Evolutionary conservation across 2,329 filamentous ascomycete genomes (phyloP).

Genomic region (Tolypocladium tropicale): DNA sequence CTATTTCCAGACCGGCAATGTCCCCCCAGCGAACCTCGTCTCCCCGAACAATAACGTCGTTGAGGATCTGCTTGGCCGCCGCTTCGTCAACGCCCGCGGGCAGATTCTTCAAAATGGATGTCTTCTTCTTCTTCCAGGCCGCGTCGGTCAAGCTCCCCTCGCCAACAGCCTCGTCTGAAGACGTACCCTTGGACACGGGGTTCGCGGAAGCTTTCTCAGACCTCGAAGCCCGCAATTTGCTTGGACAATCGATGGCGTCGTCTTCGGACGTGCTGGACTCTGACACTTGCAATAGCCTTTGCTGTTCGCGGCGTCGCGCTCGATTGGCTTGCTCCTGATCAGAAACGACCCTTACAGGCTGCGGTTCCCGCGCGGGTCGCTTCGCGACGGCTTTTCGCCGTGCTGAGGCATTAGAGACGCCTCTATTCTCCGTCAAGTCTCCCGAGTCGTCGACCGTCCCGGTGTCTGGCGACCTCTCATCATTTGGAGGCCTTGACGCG

Average conservation of each 20-base stretch:
- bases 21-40: constrained; percentile 94
- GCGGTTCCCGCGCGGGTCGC: not conserved
- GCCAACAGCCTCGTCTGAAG: constrained; percentile 32
- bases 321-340: constrained; percentile 7
- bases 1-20: constrained; percentile 79
- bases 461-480: constrained; percentile 1
- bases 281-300: constrained; percentile 9
- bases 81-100: constrained; percentile 72
- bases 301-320: constrained; percentile 11
- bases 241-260: constrained; percentile 9
- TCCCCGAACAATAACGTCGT: constrained; percentile 89
- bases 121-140: constrained; percentile 52
- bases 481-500: not conserved
- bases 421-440: constrained; percentile 10
- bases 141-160: constrained; percentile 27
- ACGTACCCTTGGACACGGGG: constrained; percentile 35
- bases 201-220: constrained; percentile 22
- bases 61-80: constrained; percentile 84
- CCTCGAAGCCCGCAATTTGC: constrained; percentile 15
- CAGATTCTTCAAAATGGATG: constrained; percentile 61
- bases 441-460: constrained; percentile 12
- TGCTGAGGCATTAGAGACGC: constrained; percentile 4
- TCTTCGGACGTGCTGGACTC: constrained; percentile 17
- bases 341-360: not conserved
- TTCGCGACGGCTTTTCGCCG: constrained; percentile 8